Evolutionary conservation across 106 monocot genomes (phyloP).

Genomic region (Chionographis japonica): DNA sequence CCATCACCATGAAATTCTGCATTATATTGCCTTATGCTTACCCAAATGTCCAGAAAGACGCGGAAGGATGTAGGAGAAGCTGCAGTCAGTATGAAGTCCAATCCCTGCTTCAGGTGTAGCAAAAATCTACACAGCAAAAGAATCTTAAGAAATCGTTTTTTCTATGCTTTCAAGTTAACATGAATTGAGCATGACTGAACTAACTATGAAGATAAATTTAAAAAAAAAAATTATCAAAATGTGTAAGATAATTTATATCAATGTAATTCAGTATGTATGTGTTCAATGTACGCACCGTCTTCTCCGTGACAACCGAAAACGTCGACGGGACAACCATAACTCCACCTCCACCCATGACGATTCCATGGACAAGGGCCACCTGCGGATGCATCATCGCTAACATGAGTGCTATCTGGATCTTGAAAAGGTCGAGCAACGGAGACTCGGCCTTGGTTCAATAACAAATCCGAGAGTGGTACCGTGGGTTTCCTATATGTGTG

Average conservation of each 20-base stretch:
- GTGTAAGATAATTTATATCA: too few relatives aligned
- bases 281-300: conserved; percentile 44
- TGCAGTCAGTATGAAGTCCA: conserved; percentile 91
- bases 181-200: too few relatives aligned
- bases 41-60: conserved; percentile 82
- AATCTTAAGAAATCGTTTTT: not conserved
- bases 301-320: conserved; percentile 88
- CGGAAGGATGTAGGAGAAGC: conserved; percentile 93
- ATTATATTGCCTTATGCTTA: conserved; percentile 12
- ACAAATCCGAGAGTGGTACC: conserved; percentile 32
- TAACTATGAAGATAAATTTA: too few relatives aligned
- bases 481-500: conserved; percentile 80
- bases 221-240: too few relatives aligned
- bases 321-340: conserved; percentile 59
- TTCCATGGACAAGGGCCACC: conserved; percentile 84
- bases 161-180: not conserved
- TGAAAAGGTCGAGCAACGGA: not conserved
- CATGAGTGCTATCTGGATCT: not conserved
- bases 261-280: not conserved
- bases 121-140: conserved; percentile 48
- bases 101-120: conserved; percentile 83
- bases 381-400: conserved; percentile 12
- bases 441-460: not conserved
- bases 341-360: conserved; percentile 91
- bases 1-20: too few relatives aligned